Conservation (phyloP, 163 green algal species). For the Coccomyxa subellipsoidea region DNA sequence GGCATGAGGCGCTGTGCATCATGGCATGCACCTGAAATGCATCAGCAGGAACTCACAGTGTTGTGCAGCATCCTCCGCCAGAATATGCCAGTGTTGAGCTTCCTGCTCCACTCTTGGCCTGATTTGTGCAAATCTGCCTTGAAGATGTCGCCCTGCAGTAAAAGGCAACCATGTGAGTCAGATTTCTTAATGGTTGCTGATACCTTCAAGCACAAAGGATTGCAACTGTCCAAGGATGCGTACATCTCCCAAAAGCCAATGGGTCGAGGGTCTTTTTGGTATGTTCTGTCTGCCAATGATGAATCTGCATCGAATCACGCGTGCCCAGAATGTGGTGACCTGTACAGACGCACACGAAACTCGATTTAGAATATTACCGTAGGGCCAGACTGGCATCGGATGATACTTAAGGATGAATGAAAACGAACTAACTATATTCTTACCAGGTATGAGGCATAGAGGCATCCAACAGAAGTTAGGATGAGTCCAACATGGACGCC, state of each 20-base stretch:
- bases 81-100: background rate
- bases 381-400: too few relatives aligned
- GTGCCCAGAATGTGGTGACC: background rate
- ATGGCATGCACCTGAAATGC: too few relatives aligned
- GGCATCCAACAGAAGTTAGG: background rate
- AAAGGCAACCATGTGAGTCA: background rate
- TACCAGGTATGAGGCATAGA: background rate
- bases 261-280: background rate
- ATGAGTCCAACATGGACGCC: background rate
- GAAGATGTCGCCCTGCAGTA: conserved; percentile 4
- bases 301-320: background rate
- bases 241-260: conserved; percentile 1
- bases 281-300: background rate
- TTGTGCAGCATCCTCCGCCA: background rate
- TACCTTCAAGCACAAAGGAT: background rate
- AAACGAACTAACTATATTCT: too few relatives aligned
- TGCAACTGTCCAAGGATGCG: background rate
- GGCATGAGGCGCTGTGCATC: too few relatives aligned
- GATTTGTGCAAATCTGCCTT: conserved; percentile 4
- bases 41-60: too few relatives aligned
- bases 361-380: too few relatives aligned
- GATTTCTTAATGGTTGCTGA: background rate
- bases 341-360: background rate
- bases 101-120: conserved; percentile 2
- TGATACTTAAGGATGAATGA: too few relatives aligned